Conservation (phyloP, 305 asterid species). For the Striga hermonthica region DNA sequence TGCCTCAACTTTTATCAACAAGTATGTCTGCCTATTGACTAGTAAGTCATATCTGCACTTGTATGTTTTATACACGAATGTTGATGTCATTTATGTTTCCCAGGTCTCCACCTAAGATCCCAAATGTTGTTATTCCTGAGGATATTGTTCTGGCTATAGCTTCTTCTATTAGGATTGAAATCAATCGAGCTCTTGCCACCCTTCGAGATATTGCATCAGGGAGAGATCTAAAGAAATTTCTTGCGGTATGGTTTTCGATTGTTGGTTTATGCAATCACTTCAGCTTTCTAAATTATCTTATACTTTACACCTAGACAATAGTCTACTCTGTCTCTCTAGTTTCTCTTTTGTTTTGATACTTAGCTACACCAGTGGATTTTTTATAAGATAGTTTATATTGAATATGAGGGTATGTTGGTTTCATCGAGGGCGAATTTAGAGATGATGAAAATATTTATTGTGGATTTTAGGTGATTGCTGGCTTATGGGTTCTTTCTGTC, state of each 20-base stretch:
- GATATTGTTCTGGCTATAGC: constrained; percentile 67
- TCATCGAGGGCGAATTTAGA: too few relatives aligned
- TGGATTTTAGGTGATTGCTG: constrained; percentile 59
- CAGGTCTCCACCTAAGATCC: constrained; percentile 83
- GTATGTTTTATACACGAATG: neutral
- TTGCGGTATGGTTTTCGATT: constrained; percentile 44
- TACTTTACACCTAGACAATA: too few relatives aligned
- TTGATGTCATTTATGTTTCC: constrained; percentile 33
- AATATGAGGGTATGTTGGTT: too few relatives aligned
- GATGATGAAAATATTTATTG: constrained; percentile 7
- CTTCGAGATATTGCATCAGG: constrained; percentile 57
- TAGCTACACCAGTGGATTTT: too few relatives aligned
- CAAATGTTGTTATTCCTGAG: constrained; percentile 60
- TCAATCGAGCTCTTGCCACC: constrained; percentile 39
- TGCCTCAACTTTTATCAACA: constrained; percentile 67
- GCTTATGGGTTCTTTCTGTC: constrained; percentile 68
- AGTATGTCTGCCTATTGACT: constrained; percentile 41
- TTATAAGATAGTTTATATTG: too few relatives aligned
- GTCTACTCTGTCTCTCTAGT: too few relatives aligned
- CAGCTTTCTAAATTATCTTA: too few relatives aligned
- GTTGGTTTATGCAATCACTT: neutral
- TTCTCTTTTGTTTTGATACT: too few relatives aligned
- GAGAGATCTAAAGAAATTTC: constrained; percentile 55
- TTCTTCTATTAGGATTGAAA: constrained; percentile 52
- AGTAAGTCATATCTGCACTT: neutral